A percentile compares a stretch with the other conserved stretches of the same genome.
phyloP scores from a whole-genome alignment of 192 early-diverging fungal genomes.

The Gigaspora rosea region DNA sequence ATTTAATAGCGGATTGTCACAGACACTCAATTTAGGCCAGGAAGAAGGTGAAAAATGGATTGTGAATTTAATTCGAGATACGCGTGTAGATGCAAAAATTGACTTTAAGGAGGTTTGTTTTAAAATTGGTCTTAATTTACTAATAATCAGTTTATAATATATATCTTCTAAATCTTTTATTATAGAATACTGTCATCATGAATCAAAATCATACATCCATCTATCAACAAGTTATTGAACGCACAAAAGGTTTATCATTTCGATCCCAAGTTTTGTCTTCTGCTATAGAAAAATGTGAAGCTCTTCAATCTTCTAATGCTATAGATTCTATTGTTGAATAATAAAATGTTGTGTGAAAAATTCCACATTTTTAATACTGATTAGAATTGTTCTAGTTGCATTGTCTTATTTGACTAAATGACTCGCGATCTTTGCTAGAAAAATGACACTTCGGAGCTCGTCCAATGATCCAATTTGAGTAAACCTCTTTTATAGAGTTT shows the following conservation, averaged over 20 bases:
- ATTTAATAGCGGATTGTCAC: constrained; percentile 62
- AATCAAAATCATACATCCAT: constrained; percentile 83
- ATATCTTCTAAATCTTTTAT: neutral
- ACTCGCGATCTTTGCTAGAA: too few relatives aligned
- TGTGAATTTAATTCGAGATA: constrained; percentile 94
- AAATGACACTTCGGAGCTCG: too few relatives aligned
- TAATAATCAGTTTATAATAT: neutral
- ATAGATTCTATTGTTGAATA: constrained; percentile 14
- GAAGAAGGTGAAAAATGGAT: constrained; percentile 98
- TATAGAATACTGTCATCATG: constrained; percentile 88
- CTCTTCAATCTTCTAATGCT: constrained; percentile 35
- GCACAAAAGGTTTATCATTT: constrained; percentile 89
- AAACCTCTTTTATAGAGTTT: too few relatives aligned
- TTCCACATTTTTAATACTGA: too few relatives aligned
- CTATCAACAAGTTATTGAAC: constrained; percentile 95
- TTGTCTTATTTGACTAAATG: too few relatives aligned
- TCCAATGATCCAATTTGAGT: too few relatives aligned
- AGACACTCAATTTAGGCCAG: constrained; percentile 81
- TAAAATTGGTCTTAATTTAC: constrained; percentile 12
- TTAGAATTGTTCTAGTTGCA: too few relatives aligned
- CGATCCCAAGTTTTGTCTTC: constrained; percentile 84
- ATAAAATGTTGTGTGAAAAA: neutral
- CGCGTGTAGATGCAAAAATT: constrained; percentile 96
- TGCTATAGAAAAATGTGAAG: constrained; percentile 89
- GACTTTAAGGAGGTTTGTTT: constrained; percentile 77